Evolutionary conservation across 2,329 filamentous ascomycete species (phyloP), one percentile per base, ranked within the genome.

Genomic region (Fusarium pseudoanthophilum): DNA sequence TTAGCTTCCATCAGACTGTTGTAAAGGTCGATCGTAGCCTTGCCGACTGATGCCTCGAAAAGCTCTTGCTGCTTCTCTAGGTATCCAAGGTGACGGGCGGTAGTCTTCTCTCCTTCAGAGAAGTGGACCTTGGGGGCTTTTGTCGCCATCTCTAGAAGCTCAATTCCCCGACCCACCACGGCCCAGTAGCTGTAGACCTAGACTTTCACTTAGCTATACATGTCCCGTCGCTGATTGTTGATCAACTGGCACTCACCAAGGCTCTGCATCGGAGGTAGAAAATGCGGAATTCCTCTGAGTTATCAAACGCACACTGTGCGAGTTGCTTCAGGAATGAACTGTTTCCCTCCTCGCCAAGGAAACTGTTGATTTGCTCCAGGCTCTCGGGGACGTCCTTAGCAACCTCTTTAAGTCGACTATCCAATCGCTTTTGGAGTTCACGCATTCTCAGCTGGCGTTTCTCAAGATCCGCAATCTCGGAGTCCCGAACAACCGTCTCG

Each of bases 161-260:
- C 43, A 11, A 46, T 46, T 0, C 43, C 43, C 24, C 43, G 24
- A 0, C 24, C 43, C 2, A 28, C 43, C 0, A 46, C 43, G 3
- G 43, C 43, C 43, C 43, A 28, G 11, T 46, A 46, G 24, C 43
- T 46, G 24, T 46, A 46, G 18, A 46, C 24, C 24, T 46, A 7
- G 4, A 4, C 0, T 2, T 28, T 7, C 4, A 0, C 8, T 46
- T 28, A 46, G 43, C 24, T 28, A 14, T 10, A 14, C 8, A 10
- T 20, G 0, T 14, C 0, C 24, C 10, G 8, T 28, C 4, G 13
- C 42, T 6, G 16, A 18, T 24, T 18, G 5, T 24, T 4, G 0
- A 10, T 20, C 8, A 4, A 0, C 6, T 21, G 11, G 3, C 4
- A 46, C 24, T 15, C 2, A 28, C 24, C 18, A 46, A 21, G 10